A percentile compares a stretch with the other conserved stretches of the same genome.
Evolutionary conservation across 176 grass and related monocot genomes (phyloP).

Genomic region (Juncus inflexus): DNA sequence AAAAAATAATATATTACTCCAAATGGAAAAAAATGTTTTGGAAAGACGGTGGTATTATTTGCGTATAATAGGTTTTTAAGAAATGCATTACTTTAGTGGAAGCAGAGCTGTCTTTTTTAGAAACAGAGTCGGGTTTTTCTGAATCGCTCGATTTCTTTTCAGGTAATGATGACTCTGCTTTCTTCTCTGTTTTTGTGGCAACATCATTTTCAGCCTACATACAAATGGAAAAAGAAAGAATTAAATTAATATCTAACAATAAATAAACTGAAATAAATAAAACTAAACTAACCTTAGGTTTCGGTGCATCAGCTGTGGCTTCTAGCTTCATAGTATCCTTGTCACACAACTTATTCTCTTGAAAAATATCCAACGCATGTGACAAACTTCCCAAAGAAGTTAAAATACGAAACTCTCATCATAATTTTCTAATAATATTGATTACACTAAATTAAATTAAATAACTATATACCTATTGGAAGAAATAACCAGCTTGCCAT

Average conservation of each 20-base stretch:
- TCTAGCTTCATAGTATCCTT: conserved; percentile 55
- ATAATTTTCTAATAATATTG: not conserved
- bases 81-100: conserved; percentile 9
- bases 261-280: not conserved
- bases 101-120: conserved; percentile 50
- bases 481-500: conserved; percentile 68
- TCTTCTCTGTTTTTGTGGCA: conserved; percentile 58
- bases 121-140: conserved; percentile 39
- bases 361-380: conserved; percentile 71
- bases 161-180: conserved; percentile 42
- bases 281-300: conserved; percentile 37
- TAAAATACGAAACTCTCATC: not conserved
- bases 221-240: not conserved
- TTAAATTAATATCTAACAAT: not conserved
- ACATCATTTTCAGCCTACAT: conserved; percentile 31
- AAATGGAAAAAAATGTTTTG: conserved; percentile 4
- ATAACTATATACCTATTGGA: conserved; percentile 54
- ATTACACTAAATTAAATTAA: not conserved
- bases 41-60: not conserved
- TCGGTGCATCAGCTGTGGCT: conserved; percentile 17
- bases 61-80: too few relatives aligned
- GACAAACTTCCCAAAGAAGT: conserved; percentile 46
- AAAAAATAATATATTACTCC: not conserved
- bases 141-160: conserved; percentile 41
- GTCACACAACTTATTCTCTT: conserved; percentile 48